These are phyloP conservation scores for Pseudocercospora vitis DNA, from an alignment of 2,329 filamentous ascomycete species.

Conservation along the genomic window DNA sequence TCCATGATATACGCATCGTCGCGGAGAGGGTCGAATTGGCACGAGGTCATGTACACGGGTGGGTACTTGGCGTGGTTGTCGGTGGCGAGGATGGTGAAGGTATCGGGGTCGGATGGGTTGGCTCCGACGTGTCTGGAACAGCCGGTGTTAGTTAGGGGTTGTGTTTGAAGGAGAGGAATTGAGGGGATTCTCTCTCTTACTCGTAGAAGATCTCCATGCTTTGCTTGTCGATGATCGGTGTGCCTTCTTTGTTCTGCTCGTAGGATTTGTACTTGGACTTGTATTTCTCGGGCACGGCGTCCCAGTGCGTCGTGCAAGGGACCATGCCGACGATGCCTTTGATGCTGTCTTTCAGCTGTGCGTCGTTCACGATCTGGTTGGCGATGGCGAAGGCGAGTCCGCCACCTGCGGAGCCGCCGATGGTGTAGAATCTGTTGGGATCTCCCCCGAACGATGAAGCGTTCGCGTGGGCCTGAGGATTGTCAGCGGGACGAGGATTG, in stretches of 20 bases:
- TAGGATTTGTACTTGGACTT: slow-evolving; percentile 26
- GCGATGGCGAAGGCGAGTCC: slow-evolving; percentile 27
- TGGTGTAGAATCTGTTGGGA: slow-evolving; percentile 26
- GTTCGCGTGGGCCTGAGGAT: slow-evolving; percentile 25
- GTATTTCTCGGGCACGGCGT: slow-evolving; percentile 29
- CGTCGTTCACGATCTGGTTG: slow-evolving; percentile 25
- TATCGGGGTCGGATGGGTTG: slow-evolving; percentile 25
- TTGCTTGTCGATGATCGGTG: slow-evolving; percentile 28
- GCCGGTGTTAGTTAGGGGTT: no score
- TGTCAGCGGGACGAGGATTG: no score
- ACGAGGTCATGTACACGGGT: slow-evolving; percentile 51
- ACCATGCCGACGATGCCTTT: slow-evolving; percentile 39
- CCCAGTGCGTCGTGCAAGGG: slow-evolving; percentile 39
- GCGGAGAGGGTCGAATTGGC: slow-evolving; percentile 52
- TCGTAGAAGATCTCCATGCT: slow-evolving; percentile 30
- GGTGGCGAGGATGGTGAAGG: slow-evolving; percentile 26
- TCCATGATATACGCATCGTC: slow-evolving; percentile 57
- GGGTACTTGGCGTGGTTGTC: slow-evolving; percentile 40
- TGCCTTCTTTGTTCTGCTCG: slow-evolving; percentile 25
- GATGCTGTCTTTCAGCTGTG: slow-evolving; percentile 31
- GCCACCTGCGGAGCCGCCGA: slow-evolving; percentile 34
- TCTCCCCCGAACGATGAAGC: slow-evolving; percentile 28
- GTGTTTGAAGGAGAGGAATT: neutral
- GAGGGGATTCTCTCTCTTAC: slow-evolving; percentile 9
- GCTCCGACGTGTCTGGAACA: slow-evolving; percentile 18